Evolutionary conservation across 169 alveolate genomes (phyloP).

Genomic region (Cryptosporidium parvum): DNA sequence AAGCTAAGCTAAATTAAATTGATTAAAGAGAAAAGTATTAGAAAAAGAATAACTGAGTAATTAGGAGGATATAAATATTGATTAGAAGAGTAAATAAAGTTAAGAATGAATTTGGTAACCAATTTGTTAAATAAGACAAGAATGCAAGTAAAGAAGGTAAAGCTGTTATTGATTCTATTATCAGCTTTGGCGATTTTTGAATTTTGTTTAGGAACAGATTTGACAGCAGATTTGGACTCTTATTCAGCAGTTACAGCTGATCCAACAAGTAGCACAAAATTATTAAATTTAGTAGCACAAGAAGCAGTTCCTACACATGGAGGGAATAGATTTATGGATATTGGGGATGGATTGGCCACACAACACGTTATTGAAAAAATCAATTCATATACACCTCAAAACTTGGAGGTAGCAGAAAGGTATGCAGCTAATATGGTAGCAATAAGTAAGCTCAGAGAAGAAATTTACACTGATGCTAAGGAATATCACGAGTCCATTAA

Average conservation of each 20-base stretch:
- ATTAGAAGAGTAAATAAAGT: background rate
- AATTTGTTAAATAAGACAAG: background rate
- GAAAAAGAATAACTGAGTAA: background rate
- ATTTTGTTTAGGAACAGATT: background rate
- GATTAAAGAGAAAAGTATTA: no score
- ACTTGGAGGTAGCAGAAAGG: conserved; percentile 58
- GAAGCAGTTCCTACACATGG: conserved; percentile 63
- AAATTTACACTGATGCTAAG: conserved; percentile 46
- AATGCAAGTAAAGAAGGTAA: background rate
- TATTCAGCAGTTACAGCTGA: conserved; percentile 38
- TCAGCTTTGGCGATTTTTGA: background rate
- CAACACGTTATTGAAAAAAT: conserved; percentile 36
- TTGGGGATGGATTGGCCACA: conserved; percentile 41
- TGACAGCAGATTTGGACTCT: conserved; percentile 33
- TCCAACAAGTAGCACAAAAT: conserved; percentile 11
- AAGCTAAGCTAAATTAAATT: background rate
- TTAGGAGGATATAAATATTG: background rate
- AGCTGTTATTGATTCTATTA: background rate
- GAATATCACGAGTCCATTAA: conserved; percentile 48
- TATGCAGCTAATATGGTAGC: conserved; percentile 75
- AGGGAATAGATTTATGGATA: conserved; percentile 2
- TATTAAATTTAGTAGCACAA: conserved; percentile 32
- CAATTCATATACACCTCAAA: conserved; percentile 58
- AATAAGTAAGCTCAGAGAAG: conserved; percentile 61
- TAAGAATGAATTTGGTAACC: background rate